Evolutionary conservation across 1,139 yeast species (phyloP).

Genomic region (Suhomyces chickasaworum): DNA sequence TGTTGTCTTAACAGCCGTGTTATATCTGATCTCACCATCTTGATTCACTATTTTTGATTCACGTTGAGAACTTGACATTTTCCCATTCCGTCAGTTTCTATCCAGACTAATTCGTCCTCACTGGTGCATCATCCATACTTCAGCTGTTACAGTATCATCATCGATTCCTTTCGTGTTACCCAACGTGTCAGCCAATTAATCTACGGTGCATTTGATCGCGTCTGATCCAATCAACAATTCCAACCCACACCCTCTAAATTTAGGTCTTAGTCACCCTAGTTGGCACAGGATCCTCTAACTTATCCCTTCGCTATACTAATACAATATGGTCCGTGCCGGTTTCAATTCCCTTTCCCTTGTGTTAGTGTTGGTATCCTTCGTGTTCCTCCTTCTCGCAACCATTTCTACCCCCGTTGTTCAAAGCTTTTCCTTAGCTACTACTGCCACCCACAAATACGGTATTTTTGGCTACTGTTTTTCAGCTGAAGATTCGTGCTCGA

Average conservation of each 20-base stretch:
- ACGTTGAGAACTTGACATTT: neutral
- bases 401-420: conserved; percentile 50
- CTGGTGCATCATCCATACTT: neutral
- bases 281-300: neutral
- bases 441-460: conserved; percentile 64
- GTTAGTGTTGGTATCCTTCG: conserved; percentile 36
- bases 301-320: neutral
- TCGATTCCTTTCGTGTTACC: neutral
- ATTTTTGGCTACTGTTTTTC: conserved; percentile 77
- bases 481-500: conserved; percentile 32
- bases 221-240: neutral
- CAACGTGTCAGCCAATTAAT: neutral
- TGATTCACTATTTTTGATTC: neutral
- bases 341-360: conserved; percentile 36
- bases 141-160: neutral
- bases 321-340: conserved; percentile 23
- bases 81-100: neutral
- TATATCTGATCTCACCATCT: neutral
- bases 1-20: neutral
- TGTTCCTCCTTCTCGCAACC: conserved; percentile 53
- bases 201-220: neutral
- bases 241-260: neutral
- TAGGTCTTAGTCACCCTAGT: neutral
- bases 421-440: conserved; percentile 35
- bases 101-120: neutral